Evolutionary conservation across 768 basidiomycete species (phyloP).

Genomic region (Lactarius hatsudake): DNA sequence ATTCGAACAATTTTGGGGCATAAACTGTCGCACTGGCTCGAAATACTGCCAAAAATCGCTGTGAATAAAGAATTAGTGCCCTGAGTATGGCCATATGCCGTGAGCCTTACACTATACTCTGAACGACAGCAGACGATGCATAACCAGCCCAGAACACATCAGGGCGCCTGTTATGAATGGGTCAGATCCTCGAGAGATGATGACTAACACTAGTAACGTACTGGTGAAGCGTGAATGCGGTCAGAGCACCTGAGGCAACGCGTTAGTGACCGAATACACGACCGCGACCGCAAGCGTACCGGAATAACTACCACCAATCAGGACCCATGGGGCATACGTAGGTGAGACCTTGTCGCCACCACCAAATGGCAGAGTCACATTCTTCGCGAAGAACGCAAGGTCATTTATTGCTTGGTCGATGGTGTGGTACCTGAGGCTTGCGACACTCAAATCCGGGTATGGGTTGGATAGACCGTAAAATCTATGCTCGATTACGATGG

Average conservation of each 20-base stretch:
- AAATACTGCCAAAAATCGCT: slow-evolving; percentile 46
- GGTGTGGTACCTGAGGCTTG: neutral
- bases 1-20: slow-evolving; percentile 71
- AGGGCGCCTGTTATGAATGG: slow-evolving; percentile 47
- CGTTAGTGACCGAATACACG: slow-evolving; percentile 8
- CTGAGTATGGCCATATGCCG: neutral
- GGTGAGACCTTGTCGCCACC: slow-evolving; percentile 61
- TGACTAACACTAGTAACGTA: slow-evolving; percentile 27
- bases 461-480: slow-evolving; percentile 41
- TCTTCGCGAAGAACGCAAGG: slow-evolving; percentile 65
- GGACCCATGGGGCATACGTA: slow-evolving; percentile 43
- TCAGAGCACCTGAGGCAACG: slow-evolving; percentile 28
- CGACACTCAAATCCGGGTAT: neutral
- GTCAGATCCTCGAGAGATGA: neutral
- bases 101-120: neutral
- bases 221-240: slow-evolving; percentile 70
- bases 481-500: slow-evolving; percentile 66
- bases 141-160: slow-evolving; percentile 60
- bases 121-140: slow-evolving; percentile 36
- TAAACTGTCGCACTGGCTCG: slow-evolving; percentile 63
- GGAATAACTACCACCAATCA: slow-evolving; percentile 45
- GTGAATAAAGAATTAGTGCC: neutral
- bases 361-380: slow-evolving; percentile 36
- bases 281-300: slow-evolving; percentile 26
- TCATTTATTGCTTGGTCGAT: slow-evolving; percentile 39